Evolutionary conservation across 495 filamentous ascomycete species (phyloP).

Genomic region (Xylaria telfairii): DNA sequence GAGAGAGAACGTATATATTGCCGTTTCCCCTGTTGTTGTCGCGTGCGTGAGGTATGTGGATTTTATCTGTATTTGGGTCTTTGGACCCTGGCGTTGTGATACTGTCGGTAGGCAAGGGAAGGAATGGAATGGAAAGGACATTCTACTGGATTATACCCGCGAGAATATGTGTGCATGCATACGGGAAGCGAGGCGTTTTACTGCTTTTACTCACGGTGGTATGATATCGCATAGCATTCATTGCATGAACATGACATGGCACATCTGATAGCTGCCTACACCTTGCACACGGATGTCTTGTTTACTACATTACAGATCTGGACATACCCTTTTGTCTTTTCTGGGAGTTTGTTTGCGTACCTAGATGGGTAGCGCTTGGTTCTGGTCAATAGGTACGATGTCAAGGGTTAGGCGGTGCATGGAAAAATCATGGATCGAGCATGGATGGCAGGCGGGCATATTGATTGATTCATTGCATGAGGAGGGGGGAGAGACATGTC

Average conservation of each 20-base stretch:
- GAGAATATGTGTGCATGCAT: not conserved
- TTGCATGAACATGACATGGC: not conserved
- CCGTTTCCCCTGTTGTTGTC: not conserved
- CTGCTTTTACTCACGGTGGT: not conserved
- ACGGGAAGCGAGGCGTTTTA: conserved; percentile 16
- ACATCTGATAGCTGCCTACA: not conserved
- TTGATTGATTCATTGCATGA: not conserved
- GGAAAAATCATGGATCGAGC: not conserved
- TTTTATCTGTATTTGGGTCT: not conserved
- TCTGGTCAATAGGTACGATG: not conserved
- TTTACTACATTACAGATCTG: not conserved
- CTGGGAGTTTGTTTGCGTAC: not conserved
- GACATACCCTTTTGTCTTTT: not conserved
- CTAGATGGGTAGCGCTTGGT: too few species aligned
- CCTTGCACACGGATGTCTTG: not conserved
- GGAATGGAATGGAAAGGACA: not conserved
- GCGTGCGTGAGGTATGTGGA: too few species aligned
- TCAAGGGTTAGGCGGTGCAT: not conserved
- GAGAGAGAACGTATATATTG: not conserved
- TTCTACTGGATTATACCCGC: not conserved
- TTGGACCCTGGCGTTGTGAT: not conserved
- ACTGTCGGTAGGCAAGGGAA: not conserved
- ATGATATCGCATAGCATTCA: too few species aligned
- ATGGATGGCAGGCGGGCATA: conserved; percentile 1
- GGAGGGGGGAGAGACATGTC: not conserved